Percentiles rank a stretch among this genome's conserved stretches.
phyloP scores from a whole-genome alignment of 352 stramenopile species.

The Phytophthora brassicae region DNA sequence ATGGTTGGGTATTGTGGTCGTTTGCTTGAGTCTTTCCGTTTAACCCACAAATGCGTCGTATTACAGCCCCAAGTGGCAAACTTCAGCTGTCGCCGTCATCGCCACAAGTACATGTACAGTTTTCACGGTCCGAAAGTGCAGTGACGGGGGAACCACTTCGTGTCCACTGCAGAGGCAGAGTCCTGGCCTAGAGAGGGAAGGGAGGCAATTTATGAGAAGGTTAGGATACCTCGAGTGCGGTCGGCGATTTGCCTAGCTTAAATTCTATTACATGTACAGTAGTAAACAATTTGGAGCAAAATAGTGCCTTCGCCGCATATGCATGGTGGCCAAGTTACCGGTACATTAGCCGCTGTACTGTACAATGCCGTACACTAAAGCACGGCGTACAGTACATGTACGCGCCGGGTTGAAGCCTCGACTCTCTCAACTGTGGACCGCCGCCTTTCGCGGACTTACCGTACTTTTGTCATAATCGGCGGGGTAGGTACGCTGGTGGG shows the following conservation, averaged over 20 bases:
- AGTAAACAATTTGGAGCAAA: too few relatives aligned
- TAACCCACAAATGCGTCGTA: slow-evolving; percentile 11
- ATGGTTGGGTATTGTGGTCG: too few relatives aligned
- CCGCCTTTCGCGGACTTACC: slow-evolving; percentile 23
- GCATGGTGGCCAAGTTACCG: too few relatives aligned
- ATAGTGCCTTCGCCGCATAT: too few relatives aligned
- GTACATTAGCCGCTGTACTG: too few relatives aligned
- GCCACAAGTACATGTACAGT: too few relatives aligned
- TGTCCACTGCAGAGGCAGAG: slow-evolving; percentile 7
- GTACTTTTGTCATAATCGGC: slow-evolving; percentile 17
- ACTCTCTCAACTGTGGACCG: neutral
- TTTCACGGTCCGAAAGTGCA: slow-evolving; percentile 27
- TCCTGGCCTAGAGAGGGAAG: neutral
- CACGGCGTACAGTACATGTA: too few relatives aligned
- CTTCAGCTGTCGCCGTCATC: slow-evolving; percentile 3
- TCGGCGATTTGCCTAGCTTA: too few relatives aligned
- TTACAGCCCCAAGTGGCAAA: neutral
- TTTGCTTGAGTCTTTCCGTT: neutral
- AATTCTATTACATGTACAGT: too few relatives aligned
- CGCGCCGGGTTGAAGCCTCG: too few relatives aligned
- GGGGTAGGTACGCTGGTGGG: slow-evolving; percentile 21
- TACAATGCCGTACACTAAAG: too few relatives aligned
- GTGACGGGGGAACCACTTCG: slow-evolving; percentile 22
- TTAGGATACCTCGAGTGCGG: too few relatives aligned
- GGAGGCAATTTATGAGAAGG: slow-evolving; percentile 14